phyloP scores from a whole-genome alignment of 208 protist species.

The Kentomonas sorsogonicus region DNA sequence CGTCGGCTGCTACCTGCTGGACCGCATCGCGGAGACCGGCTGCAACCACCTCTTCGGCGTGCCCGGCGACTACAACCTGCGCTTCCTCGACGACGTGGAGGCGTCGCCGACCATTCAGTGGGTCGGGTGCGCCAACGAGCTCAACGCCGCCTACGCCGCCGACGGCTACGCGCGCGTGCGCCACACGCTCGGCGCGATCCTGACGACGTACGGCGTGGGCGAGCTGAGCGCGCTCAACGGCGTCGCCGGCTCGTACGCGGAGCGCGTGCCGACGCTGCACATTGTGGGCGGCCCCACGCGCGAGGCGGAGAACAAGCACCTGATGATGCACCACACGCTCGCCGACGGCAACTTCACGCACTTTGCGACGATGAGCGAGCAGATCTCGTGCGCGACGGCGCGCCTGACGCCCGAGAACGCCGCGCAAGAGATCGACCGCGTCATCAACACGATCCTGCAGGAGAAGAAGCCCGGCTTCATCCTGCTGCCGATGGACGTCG shows the following conservation, averaged over 20 bases:
- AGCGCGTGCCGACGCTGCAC: conserved; percentile 47
- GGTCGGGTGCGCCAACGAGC: conserved; percentile 53
- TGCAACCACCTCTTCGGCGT: conserved; percentile 39
- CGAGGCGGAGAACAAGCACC: conserved; percentile 16
- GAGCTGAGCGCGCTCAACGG: conserved; percentile 46
- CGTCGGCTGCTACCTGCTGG: conserved; percentile 38
- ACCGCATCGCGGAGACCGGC: conserved; percentile 28
- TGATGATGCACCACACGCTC: conserved; percentile 46
- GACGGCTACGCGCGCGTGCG: conserved; percentile 50
- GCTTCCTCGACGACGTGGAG: conserved; percentile 40
- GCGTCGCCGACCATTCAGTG: conserved; percentile 30
- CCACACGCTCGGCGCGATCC: conserved; percentile 28
- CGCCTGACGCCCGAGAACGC: conserved; percentile 40
- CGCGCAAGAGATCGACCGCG: conserved; percentile 42
- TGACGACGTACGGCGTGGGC: conserved; percentile 49
- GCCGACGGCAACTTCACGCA: conserved; percentile 41
- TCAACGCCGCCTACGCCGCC: conserved; percentile 52
- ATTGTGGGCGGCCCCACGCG: conserved; percentile 31
- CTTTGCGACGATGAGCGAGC: conserved; percentile 28
- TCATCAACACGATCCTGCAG: conserved; percentile 41
- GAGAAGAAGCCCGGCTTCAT: conserved; percentile 53
- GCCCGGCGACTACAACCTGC: conserved; percentile 48
- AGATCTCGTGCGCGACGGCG: conserved; percentile 32
- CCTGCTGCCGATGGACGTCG: conserved; percentile 30
- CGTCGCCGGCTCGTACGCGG: conserved; percentile 26